Conservation (phyloP, 2,329 filamentous ascomycete genomes). For the Aspergillus sp. region DNA sequence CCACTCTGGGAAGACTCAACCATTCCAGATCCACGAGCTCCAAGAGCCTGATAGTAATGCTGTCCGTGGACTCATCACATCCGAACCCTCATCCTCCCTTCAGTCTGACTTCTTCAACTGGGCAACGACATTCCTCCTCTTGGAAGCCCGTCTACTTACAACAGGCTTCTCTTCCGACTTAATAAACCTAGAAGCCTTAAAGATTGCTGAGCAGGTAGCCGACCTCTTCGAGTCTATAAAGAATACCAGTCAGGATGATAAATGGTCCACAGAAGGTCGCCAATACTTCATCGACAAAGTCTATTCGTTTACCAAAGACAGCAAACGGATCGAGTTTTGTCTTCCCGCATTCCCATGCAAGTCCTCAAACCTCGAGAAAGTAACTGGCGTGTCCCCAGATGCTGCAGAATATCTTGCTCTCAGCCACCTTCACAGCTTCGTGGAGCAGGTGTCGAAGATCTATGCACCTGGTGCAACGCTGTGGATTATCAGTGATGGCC, state of each 20-base stretch:
- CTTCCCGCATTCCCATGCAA: slow-evolving; percentile 45
- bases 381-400: slow-evolving; percentile 33
- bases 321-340: slow-evolving; percentile 27
- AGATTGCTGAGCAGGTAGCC: background rate
- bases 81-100: background rate
- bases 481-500: slow-evolving; percentile 44
- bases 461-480: slow-evolving; percentile 36
- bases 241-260: background rate
- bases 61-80: background rate
- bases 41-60: background rate
- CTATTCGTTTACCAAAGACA: slow-evolving; percentile 17
- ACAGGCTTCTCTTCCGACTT: background rate
- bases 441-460: slow-evolving; percentile 28
- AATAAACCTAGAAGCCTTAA: background rate
- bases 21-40: background rate
- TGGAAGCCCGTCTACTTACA: background rate
- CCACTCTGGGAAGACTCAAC: background rate
- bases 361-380: slow-evolving; percentile 39
- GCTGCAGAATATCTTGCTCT: slow-evolving; percentile 38
- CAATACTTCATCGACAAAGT: background rate
- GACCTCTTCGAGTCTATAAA: background rate
- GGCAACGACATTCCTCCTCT: background rate
- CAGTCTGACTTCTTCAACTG: background rate
- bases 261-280: background rate
- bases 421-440: slow-evolving; percentile 30